Evolutionary conservation across 768 basidiomycete species (phyloP).

Genomic region (Boletus sensibilis): DNA sequence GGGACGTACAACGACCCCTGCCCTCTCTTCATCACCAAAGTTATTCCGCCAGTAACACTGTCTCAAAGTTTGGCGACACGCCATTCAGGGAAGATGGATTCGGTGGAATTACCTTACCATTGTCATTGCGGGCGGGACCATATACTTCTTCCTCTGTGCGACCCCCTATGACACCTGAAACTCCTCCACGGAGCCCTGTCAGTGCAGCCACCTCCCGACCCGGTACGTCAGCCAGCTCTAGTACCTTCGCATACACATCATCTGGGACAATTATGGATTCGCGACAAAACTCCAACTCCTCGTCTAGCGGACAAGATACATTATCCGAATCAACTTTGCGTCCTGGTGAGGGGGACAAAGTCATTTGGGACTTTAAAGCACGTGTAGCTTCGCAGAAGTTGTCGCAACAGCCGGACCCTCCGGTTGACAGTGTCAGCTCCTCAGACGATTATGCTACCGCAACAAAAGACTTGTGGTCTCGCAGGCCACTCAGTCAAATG

Average conservation of each 20-base stretch:
- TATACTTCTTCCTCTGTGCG: constrained; percentile 24
- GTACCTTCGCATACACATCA: constrained; percentile 25
- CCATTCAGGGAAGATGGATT: constrained; percentile 33
- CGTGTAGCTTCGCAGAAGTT: constrained; percentile 17
- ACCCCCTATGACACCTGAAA: constrained; percentile 41
- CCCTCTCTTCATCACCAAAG: constrained; percentile 26
- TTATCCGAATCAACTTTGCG: constrained; percentile 34
- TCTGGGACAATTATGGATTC: constrained; percentile 29
- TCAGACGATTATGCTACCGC: constrained; percentile 32
- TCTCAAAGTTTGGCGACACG: constrained; percentile 33
- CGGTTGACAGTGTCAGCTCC: constrained; percentile 22
- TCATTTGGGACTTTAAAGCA: constrained; percentile 30
- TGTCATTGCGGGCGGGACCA: constrained; percentile 29
- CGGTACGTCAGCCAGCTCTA: constrained; percentile 34
- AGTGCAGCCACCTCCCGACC: constrained; percentile 49
- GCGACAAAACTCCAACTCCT: constrained; percentile 28
- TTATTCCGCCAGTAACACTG: constrained; percentile 27
- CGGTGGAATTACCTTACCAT: constrained; percentile 22
- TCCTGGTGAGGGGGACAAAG: constrained; percentile 32
- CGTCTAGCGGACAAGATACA: constrained; percentile 33
- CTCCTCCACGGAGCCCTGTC: constrained; percentile 64
- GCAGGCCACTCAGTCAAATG: constrained; percentile 31
- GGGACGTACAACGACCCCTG: constrained; percentile 29
- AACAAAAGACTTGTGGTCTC: constrained; percentile 33
- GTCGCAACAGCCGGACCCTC: constrained; percentile 17